Conservation (phyloP, 371 early-diverging fungal genomes). For the Circinella minor region DNA sequence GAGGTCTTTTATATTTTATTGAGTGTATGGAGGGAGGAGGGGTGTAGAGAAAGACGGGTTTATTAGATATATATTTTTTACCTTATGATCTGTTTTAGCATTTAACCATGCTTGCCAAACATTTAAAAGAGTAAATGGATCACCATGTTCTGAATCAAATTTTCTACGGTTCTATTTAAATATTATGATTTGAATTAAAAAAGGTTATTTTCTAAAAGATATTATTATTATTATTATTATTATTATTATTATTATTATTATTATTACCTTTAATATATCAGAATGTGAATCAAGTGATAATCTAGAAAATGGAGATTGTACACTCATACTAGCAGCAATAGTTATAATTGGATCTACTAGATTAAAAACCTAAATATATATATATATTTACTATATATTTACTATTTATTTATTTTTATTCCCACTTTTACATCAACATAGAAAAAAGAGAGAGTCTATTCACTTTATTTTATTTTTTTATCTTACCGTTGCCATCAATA, state of each 20-base stretch:
- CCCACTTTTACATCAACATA: no score
- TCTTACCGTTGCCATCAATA: slow-evolving; percentile 67
- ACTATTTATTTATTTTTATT: no score
- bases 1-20: no score
- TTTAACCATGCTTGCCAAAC: slow-evolving; percentile 69
- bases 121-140: slow-evolving; percentile 69
- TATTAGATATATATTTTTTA: slow-evolving; percentile 7
- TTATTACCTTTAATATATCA: slow-evolving; percentile 43
- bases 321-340: slow-evolving; percentile 79
- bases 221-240: background rate
- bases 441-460: no score
- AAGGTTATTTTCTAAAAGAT: no score
- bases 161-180: slow-evolving; percentile 62
- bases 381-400: background rate
- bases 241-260: background rate
- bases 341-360: slow-evolving; percentile 81
- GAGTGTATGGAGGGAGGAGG: no score
- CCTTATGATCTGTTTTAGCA: slow-evolving; percentile 52
- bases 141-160: slow-evolving; percentile 64
- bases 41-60: no score
- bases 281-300: slow-evolving; percentile 44
- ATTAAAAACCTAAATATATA: slow-evolving; percentile 48
- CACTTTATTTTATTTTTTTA: no score
- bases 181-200: no score
- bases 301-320: slow-evolving; percentile 70